phyloP scores from a whole-genome alignment of 108 stramenopile genomes.

The Hondaea fermentalgiana region DNA sequence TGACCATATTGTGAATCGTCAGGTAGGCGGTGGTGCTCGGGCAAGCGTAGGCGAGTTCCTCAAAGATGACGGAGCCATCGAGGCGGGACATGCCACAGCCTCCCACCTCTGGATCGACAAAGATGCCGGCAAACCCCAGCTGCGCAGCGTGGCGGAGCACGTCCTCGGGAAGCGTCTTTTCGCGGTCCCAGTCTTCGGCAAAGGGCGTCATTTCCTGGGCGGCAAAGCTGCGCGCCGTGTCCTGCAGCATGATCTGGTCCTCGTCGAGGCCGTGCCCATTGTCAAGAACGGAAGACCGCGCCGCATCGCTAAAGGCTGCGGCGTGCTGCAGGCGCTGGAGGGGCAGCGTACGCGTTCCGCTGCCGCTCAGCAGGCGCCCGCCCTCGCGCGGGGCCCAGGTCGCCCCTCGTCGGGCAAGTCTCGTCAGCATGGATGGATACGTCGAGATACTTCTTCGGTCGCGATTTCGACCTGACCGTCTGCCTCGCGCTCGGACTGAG shows the following conservation, averaged over 20 bases:
- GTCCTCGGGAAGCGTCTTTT: constrained; percentile 34
- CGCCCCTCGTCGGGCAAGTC: too few relatives aligned
- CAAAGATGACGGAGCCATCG: constrained; percentile 27
- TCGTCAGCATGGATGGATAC: too few relatives aligned
- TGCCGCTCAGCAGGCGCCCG: too few relatives aligned
- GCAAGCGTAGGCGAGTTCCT: constrained; percentile 29
- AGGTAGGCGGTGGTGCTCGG: constrained; percentile 36
- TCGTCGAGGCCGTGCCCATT: constrained; percentile 25
- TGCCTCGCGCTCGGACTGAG: too few relatives aligned
- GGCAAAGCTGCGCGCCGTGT: constrained; percentile 25
- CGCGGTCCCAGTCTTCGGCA: constrained; percentile 36
- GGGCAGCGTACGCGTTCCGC: too few relatives aligned
- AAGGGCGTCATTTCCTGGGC: constrained; percentile 25
- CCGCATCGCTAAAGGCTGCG: background rate
- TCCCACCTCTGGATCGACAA: constrained; percentile 26
- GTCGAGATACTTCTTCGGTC: too few relatives aligned
- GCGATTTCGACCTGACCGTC: too few relatives aligned
- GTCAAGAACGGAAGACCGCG: background rate
- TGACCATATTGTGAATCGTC: constrained; percentile 47
- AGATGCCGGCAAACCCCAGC: constrained; percentile 29
- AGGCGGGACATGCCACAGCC: constrained; percentile 31
- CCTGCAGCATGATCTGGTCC: constrained; percentile 18
- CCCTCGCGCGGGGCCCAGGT: too few relatives aligned
- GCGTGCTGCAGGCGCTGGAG: too few relatives aligned
- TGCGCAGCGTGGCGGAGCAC: constrained; percentile 25